phyloP scores from a whole-genome alignment of 2,329 filamentous ascomycete species.

The Ceratocystis ficicola region DNA sequence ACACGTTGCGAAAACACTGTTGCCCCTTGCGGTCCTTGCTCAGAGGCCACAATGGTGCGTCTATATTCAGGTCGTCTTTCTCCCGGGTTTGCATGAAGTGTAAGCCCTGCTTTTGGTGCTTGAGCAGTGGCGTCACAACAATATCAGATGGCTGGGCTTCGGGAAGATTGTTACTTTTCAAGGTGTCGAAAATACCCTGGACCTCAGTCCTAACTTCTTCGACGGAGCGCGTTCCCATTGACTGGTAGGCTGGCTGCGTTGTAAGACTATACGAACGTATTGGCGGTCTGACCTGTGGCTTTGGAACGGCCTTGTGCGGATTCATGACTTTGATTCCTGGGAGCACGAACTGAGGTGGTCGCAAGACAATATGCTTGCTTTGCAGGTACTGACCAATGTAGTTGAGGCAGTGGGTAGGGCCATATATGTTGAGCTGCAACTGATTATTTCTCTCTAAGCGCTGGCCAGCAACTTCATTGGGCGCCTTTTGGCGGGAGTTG shows the following conservation, averaged over 20 bases:
- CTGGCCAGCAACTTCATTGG: conserved; percentile 53
- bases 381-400: conserved; percentile 42
- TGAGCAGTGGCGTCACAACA: conserved; percentile 58
- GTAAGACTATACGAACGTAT: conserved; percentile 28
- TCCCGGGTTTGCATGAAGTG: conserved; percentile 77
- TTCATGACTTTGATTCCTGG: conserved; percentile 61
- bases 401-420: conserved; percentile 52
- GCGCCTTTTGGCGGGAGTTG: conserved; percentile 49
- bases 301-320: conserved; percentile 43
- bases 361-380: conserved; percentile 49
- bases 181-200: conserved; percentile 73
- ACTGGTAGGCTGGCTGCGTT: conserved; percentile 23
- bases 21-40: conserved; percentile 38
- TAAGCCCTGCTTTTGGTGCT: conserved; percentile 82
- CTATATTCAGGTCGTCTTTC: conserved; percentile 46
- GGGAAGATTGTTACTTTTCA: conserved; percentile 64
- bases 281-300: conserved; percentile 31
- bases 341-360: conserved; percentile 53
- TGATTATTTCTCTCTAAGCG: conserved; percentile 48
- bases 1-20: conserved; percentile 52
- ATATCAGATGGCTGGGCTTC: conserved; percentile 52
- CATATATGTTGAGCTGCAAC: conserved; percentile 68
- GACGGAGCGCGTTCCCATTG: conserved; percentile 45
- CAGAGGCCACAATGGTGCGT: conserved; percentile 67
- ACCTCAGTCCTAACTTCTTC: conserved; percentile 83